These are phyloP conservation scores for Candida ascalaphidarum DNA, from an alignment of 805 yeast genomes.

Conservation along the genomic window DNA sequence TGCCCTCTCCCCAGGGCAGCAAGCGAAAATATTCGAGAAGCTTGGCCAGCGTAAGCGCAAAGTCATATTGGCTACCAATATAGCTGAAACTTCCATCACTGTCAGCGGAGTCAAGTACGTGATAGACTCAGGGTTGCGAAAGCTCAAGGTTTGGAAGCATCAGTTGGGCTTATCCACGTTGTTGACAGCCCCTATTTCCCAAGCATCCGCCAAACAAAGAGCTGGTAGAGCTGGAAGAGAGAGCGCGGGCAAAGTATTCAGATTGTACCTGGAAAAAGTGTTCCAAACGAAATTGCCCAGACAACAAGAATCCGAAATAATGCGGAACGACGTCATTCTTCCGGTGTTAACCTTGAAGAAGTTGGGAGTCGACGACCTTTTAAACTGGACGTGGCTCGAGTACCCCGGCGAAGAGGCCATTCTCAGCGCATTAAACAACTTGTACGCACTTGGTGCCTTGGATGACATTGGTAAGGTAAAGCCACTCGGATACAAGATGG, in stretches of 20 bases:
- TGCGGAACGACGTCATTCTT: conserved; percentile 75
- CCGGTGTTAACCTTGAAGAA: conserved; percentile 80
- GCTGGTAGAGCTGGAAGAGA: conserved; percentile 99
- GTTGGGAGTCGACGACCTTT: conserved; percentile 73
- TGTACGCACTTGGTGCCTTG: conserved; percentile 73
- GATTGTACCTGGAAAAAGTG: conserved; percentile 72
- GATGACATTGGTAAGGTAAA: conserved; percentile 74
- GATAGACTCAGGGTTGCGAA: conserved; percentile 85
- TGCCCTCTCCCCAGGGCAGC: conserved; percentile 80
- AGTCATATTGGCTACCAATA: conserved; percentile 86
- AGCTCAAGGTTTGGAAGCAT: conserved; percentile 93
- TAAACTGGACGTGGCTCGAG: conserved; percentile 90
- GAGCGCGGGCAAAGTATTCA: conserved; percentile 74
- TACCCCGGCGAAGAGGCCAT: conserved; percentile 78
- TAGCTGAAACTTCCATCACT: conserved; percentile 96
- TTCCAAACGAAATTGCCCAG: conserved; percentile 48
- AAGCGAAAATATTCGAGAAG: conserved; percentile 67
- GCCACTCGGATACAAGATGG: conserved; percentile 74
- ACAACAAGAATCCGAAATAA: conserved; percentile 91
- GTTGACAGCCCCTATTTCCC: conserved; percentile 85
- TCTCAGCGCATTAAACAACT: conserved; percentile 65
- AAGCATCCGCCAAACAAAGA: conserved; percentile 91
- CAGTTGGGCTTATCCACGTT: conserved; percentile 88
- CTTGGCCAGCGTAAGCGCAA: conserved; percentile 65
- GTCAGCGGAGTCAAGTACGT: conserved; percentile 92